Evolutionary conservation across 208 protist genomes (phyloP), one percentile per base, ranked within the genome.

Genomic region (Vickermania ingenoplastis): DNA sequence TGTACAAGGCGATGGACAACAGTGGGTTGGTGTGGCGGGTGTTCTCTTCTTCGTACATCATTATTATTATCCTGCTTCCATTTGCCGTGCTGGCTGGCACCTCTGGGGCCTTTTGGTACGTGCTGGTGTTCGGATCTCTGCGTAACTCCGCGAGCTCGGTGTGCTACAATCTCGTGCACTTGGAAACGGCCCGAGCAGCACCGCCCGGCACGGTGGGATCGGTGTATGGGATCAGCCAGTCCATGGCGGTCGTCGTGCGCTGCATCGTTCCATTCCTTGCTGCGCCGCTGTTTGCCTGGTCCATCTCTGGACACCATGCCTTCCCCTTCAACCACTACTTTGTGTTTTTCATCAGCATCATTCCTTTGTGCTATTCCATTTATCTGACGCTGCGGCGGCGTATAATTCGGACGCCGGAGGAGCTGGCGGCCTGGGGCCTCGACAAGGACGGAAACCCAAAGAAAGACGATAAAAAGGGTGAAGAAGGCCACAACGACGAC

Each of bases 201-300:
- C 73, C 73, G 17, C 30, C 49, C 0, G 70, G 68, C 5, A 65
- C 76, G 49, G 64, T 77, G 0, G 78, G 79, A 0, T 57, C 73
- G 4, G 69, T 83, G 31, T 79, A 79, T 67, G 76, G 78, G 36
- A 89, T 86, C 68, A 78, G 66, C 17, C 76, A 83, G 41, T 83
- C 78, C 1, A 73, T 67, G 57, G 76, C 71, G 23, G 62, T 73
- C 1, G 53, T 69, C 2, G 65, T 77, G 52, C 77, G 78, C n/a
- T 63, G 61, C 30, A 61, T 79, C 29, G 49, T 68, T 45, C 82
- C 77, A 2, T 54, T 79, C 3, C 22, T 79, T 0, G 53, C 71
- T 5, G 61, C 78, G 0, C 71, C 78, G 3, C 0, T 83, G 0
- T 86, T 79, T 67, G 76, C 75, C 23, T 83, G 73, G 71, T 79